Conservation (phyloP, 2,329 filamentous ascomycete species). For the Colletotrichum liriopes region DNA sequence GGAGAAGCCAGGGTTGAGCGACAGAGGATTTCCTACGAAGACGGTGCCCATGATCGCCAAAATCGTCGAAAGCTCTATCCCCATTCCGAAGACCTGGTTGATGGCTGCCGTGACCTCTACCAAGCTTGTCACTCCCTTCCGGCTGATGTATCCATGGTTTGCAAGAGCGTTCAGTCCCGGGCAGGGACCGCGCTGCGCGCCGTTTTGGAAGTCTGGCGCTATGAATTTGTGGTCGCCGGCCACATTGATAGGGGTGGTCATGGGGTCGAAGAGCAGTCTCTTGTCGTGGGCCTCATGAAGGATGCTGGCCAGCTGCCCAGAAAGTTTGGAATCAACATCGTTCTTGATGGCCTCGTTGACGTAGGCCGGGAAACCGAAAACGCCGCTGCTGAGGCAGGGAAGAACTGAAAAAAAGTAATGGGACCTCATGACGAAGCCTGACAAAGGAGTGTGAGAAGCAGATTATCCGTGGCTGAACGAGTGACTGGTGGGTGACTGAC, state of each 20-base stretch:
- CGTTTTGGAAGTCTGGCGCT: constrained; percentile 47
- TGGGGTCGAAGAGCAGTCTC: constrained; percentile 43
- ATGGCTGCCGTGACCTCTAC: constrained; percentile 40
- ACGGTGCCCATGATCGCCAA: constrained; percentile 63
- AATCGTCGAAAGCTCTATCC: constrained; percentile 58
- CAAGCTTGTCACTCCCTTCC: constrained; percentile 47
- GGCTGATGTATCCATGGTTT: constrained; percentile 55
- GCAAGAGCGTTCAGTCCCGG: constrained; percentile 56
- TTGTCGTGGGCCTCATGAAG: constrained; percentile 42
- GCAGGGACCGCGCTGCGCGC: constrained; percentile 50
- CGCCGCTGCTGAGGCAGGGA: constrained; percentile 28
- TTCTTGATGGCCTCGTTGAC: constrained; percentile 35
- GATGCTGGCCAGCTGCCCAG: constrained; percentile 25
- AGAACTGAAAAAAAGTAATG: constrained; percentile 32
- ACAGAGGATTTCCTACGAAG: constrained; percentile 65
- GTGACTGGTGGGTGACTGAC: constrained; percentile 14
- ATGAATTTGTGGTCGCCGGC: constrained; percentile 46
- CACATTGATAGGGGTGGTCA: constrained; percentile 44
- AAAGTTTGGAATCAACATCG: constrained; percentile 19
- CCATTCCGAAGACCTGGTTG: constrained; percentile 61
- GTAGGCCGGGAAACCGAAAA: constrained; percentile 40
- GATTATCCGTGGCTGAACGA: constrained; percentile 18
- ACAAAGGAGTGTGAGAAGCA: constrained; percentile 27
- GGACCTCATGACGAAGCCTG: constrained; percentile 26
- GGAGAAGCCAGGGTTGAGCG: constrained; percentile 65